These are phyloP conservation scores for Pseudoperonospora humuli DNA, from an alignment of 352 stramenopile genomes.

Conservation along the genomic window DNA sequence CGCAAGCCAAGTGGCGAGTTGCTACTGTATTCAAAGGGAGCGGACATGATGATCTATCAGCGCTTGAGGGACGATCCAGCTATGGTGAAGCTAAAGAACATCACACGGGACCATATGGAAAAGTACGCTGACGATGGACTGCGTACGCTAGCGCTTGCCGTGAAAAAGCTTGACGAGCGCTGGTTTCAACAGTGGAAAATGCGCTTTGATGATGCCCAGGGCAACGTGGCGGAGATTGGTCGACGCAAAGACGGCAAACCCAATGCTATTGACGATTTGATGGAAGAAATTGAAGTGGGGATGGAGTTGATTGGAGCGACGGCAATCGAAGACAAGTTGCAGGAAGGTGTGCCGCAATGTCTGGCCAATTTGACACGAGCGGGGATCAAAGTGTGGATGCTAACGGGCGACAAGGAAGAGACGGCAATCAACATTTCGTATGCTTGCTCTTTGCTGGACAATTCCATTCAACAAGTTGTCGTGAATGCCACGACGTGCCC, in stretches of 20 bases:
- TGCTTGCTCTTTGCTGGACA: constrained; percentile 78
- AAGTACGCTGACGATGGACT: constrained; percentile 79
- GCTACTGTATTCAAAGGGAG: constrained; percentile 83
- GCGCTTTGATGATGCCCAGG: constrained; percentile 59
- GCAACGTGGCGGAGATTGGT: constrained; percentile 65
- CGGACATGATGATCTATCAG: constrained; percentile 90
- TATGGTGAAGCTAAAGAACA: constrained; percentile 42
- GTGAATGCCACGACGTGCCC: constrained; percentile 65
- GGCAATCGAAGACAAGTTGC: constrained; percentile 90
- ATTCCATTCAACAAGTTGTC: constrained; percentile 73
- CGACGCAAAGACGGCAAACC: constrained; percentile 69
- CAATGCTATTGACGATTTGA: constrained; percentile 68
- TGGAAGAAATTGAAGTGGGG: constrained; percentile 76
- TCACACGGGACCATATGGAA: constrained; percentile 73
- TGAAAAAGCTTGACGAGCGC: constrained; percentile 57
- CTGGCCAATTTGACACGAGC: constrained; percentile 72
- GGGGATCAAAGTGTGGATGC: constrained; percentile 93
- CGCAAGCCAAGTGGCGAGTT: constrained; percentile 44
- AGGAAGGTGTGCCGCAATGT: constrained; percentile 84
- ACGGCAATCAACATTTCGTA: constrained; percentile 95
- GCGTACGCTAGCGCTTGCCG: constrained; percentile 71
- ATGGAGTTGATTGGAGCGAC: constrained; percentile 84
- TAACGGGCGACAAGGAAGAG: constrained; percentile 94
- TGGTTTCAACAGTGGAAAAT: constrained; percentile 74
- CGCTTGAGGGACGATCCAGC: constrained; percentile 46